Base-by-base conservation (phyloP, 1,284 basidiomycete species). In the Trichosporon asahii region DNA sequence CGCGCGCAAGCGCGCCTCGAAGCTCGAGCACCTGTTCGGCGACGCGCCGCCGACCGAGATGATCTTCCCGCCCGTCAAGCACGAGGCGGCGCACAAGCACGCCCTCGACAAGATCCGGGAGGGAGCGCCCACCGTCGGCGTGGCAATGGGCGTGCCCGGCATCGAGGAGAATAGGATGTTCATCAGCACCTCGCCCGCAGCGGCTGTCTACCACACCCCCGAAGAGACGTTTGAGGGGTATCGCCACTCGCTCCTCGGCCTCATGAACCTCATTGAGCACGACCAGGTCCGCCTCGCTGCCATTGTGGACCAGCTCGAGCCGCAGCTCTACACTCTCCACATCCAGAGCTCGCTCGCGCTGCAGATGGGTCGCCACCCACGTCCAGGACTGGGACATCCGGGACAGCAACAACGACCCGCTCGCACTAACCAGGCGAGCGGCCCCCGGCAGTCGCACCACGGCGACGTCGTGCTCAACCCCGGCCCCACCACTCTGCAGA, bases 1-100 rank as follows among this genome's bases (percentile, higher is more conserved):
- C 1, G 76, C 74, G 15, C 68, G 75, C 15, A 72, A 68, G n/a
- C 74, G 74, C 25, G 78, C 75, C 0, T 70, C 74, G 21, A 80
- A 79, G 71, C 73, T 80, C 7, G 77, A 77, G 66, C 73, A 80
- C 67, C 73, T 78, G 29, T 76, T 80, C 29, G 79, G 79, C 12
- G 73, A 75, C 57, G 65, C 69, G 18, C 79, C 78, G 0, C 79
- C 79, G 2, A 64, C 68, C 12, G 68, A 67, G 12, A 69, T 78
- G 55, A 76, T 68, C 67, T 64, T 75, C n/a, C 64, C 71, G 5
- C 11, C 31, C 3, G 53, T 23, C 40, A 61, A 12, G 57, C 57
- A 15, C 21, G 49, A 46, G 2, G 9, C 7, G 4, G 14, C 25
- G 25, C 55, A 25, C 55, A 60, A 23, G 6, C 57, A n/a, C 2